These are phyloP conservation scores for Quambalaria eucalypti DNA, from an alignment of 1,284 basidiomycete genomes.

Conservation along the genomic window DNA sequence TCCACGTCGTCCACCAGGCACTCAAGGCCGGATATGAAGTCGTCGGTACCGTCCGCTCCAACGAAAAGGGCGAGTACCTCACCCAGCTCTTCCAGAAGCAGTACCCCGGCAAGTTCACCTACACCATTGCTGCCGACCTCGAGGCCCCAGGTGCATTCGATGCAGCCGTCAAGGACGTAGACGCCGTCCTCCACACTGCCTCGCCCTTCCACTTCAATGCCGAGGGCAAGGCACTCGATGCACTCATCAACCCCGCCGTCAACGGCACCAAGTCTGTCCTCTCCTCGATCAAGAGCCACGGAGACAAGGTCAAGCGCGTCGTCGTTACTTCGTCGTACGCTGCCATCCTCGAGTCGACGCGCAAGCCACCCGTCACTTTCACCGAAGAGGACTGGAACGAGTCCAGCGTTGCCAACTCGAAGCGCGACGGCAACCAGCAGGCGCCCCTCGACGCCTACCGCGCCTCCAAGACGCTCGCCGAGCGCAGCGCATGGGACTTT, in stretches of 20 bases:
- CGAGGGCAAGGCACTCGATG: slow-evolving; percentile 24
- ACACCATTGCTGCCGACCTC: slow-evolving; percentile 56
- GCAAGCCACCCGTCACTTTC: slow-evolving; percentile 20
- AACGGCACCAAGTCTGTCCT: slow-evolving; percentile 58
- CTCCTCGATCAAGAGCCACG: slow-evolving; percentile 54
- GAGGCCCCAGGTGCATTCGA: slow-evolving; percentile 60
- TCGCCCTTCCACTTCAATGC: slow-evolving; percentile 51
- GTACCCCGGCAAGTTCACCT: slow-evolving; percentile 52
- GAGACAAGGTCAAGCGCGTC: slow-evolving; percentile 54
- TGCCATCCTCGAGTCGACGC: slow-evolving; percentile 49
- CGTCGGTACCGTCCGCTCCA: slow-evolving; percentile 56
- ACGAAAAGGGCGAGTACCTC: slow-evolving; percentile 53
- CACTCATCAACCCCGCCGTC: slow-evolving; percentile 57
- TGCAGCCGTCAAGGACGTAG: slow-evolving; percentile 60
- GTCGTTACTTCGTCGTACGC: slow-evolving; percentile 61
- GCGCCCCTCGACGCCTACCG: slow-evolving; percentile 51
- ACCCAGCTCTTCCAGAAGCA: slow-evolving; percentile 51
- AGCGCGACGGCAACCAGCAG: slow-evolving; percentile 22
- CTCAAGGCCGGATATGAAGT: slow-evolving; percentile 49
- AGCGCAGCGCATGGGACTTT: slow-evolving; percentile 51
- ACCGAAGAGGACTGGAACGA: slow-evolving; percentile 61
- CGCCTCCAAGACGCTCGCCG: slow-evolving; percentile 61
- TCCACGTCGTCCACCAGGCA: slow-evolving; percentile 50
- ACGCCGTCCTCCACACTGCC: slow-evolving; percentile 58
- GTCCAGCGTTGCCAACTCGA: slow-evolving; percentile 50